These are phyloP conservation scores for Monilinia aucupariae DNA, from an alignment of 2,329 filamentous ascomycete genomes.

Conservation along the genomic window DNA sequence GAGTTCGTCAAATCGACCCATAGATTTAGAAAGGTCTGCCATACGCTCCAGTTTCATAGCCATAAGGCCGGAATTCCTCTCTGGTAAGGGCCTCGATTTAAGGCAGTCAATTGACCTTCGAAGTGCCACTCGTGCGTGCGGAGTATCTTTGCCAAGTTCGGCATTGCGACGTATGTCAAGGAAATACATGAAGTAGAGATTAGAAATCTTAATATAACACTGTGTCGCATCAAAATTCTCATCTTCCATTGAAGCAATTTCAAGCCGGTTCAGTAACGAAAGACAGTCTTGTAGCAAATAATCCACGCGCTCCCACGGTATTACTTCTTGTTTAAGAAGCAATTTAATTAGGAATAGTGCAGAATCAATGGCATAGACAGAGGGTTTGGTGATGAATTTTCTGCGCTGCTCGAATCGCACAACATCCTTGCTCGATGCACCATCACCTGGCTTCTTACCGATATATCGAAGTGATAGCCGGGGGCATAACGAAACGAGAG, in stretches of 20 bases:
- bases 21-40: conserved; percentile 53
- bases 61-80: conserved; percentile 56
- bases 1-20: conserved; percentile 51
- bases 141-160: conserved; percentile 39
- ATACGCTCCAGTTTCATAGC: conserved; percentile 61
- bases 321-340: conserved; percentile 43
- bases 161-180: conserved; percentile 45
- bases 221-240: conserved; percentile 35
- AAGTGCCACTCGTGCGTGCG: conserved; percentile 49
- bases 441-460: conserved; percentile 49
- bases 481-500: conserved; percentile 53
- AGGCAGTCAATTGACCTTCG: conserved; percentile 60
- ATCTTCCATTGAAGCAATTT: conserved; percentile 30
- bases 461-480: conserved; percentile 58
- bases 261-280: conserved; percentile 49
- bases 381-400: conserved; percentile 42
- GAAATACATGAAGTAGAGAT: conserved; percentile 64
- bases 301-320: conserved; percentile 52
- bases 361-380: conserved; percentile 56
- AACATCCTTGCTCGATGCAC: conserved; percentile 50
- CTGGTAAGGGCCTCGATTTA: conserved; percentile 46
- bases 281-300: conserved; percentile 52
- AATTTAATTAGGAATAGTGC: conserved; percentile 52
- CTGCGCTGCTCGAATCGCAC: conserved; percentile 58
- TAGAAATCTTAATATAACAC: conserved; percentile 62